These are phyloP conservation scores for Apiospora malaysiana DNA, from an alignment of 2,329 filamentous ascomycete species.

Conservation along the genomic window DNA sequence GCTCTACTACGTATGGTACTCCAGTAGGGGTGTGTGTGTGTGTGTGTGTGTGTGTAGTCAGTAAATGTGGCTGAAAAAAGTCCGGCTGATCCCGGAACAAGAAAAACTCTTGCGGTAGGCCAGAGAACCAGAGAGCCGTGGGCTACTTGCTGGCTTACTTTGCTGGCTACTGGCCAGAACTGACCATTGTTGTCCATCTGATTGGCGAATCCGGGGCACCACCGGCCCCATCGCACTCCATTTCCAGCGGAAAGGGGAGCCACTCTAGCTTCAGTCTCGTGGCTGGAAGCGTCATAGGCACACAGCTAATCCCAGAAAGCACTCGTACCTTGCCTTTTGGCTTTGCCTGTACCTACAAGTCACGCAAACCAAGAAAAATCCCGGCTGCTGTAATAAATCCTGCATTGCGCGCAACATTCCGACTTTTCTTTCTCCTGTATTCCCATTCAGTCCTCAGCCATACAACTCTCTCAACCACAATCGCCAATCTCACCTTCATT, in stretches of 20 bases:
- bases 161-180: constrained; percentile 3
- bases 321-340: constrained; percentile 2
- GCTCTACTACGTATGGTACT: too few relatives aligned
- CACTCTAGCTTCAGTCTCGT: constrained; percentile 15
- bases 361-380: constrained; percentile 15
- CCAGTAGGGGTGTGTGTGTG: too few relatives aligned
- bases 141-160: too few relatives aligned
- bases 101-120: constrained; percentile 6
- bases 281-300: constrained; percentile 23
- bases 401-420: constrained; percentile 10
- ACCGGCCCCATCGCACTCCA: background rate
- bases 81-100: constrained; percentile 9
- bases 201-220: background rate
- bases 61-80: constrained; percentile 1
- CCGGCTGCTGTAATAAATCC: constrained; percentile 18
- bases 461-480: constrained; percentile 19
- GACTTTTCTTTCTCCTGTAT: constrained; percentile 24
- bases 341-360: background rate
- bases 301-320: background rate
- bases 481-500: constrained; percentile 28
- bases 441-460: constrained; percentile 8
- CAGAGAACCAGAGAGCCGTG: too few relatives aligned
- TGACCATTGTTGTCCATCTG: background rate
- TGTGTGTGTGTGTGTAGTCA: background rate
- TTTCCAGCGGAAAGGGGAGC: constrained; percentile 13